Conservation (phyloP, 768 basidiomycete species). For the Tricholoma hemisulphureum region DNA sequence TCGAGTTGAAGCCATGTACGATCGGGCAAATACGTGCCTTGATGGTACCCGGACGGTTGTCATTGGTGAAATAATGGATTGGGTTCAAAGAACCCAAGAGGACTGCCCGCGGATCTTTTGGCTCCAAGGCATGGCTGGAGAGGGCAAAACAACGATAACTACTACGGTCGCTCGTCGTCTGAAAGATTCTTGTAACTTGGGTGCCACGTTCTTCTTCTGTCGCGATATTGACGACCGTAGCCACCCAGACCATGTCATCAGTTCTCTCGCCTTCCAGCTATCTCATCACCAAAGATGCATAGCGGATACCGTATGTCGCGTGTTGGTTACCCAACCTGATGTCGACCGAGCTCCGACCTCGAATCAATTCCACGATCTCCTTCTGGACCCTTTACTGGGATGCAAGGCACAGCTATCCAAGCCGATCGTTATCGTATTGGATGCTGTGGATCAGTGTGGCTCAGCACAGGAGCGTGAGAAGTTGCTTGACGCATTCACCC, state of each 20-base stretch:
- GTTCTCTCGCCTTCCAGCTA: slow-evolving; percentile 17
- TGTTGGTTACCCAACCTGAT: slow-evolving; percentile 5
- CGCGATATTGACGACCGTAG: slow-evolving; percentile 14
- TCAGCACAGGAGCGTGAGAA: too few species aligned
- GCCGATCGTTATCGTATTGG: slow-evolving; percentile 11
- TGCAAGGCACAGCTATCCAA: neutral
- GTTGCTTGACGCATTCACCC: neutral
- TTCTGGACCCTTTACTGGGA: slow-evolving; percentile 10
- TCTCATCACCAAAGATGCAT: slow-evolving; percentile 6
- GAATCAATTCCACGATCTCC: slow-evolving; percentile 14
- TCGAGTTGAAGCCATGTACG: too few species aligned
- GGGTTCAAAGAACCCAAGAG: slow-evolving; percentile 12
- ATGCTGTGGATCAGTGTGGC: slow-evolving; percentile 26
- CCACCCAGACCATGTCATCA: slow-evolving; percentile 10
- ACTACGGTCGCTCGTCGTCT: slow-evolving; percentile 6
- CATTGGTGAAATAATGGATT: too few species aligned
- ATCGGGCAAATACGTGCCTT: too few species aligned
- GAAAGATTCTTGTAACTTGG: slow-evolving; percentile 5
- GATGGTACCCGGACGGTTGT: too few species aligned
- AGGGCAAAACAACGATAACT: slow-evolving; percentile 19
- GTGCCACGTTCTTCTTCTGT: slow-evolving; percentile 24
- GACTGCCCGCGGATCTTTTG: slow-evolving; percentile 24
- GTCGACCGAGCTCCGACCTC: slow-evolving; percentile 1
- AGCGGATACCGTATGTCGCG: neutral
- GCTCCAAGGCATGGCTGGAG: slow-evolving; percentile 20